Percentiles rank a stretch among this genome's conserved stretches.
Conservation (phyloP, 2,329 filamentous ascomycete species). For the Sclerotinia trifoliorum region DNA sequence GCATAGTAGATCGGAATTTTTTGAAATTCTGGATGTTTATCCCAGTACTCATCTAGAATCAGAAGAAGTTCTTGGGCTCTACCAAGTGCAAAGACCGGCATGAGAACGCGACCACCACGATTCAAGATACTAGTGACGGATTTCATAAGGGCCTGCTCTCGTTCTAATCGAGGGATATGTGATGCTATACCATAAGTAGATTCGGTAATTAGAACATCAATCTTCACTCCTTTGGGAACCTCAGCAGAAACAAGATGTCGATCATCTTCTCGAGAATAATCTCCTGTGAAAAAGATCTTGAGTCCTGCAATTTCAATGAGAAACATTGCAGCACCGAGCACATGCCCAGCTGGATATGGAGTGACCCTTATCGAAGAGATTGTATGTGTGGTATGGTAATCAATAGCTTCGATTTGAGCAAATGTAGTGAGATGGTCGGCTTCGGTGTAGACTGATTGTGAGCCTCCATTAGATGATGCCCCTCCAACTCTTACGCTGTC, state of each 20-base stretch:
- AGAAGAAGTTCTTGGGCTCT: conserved; percentile 90
- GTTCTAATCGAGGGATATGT: conserved; percentile 84
- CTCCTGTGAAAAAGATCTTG: conserved; percentile 95
- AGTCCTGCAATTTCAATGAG: conserved; percentile 94
- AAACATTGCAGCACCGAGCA: conserved; percentile 98
- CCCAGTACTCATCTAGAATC: conserved; percentile 97
- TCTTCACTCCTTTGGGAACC: conserved; percentile 82
- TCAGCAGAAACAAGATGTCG: conserved; percentile 92
- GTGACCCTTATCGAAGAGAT: conserved; percentile 96
- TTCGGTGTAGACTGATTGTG: conserved; percentile 88
- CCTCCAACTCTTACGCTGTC: conserved; percentile 90
- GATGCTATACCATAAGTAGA: conserved; percentile 96
- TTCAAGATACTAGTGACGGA: conserved; percentile 89
- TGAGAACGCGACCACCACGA: conserved; percentile 84
- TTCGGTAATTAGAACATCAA: conserved; percentile 96
- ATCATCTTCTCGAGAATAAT: conserved; percentile 95
- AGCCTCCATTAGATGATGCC: conserved; percentile 52
- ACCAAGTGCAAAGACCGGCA: conserved; percentile 94
- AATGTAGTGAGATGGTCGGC: conserved; percentile 93
- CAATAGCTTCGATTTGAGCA: conserved; percentile 91
- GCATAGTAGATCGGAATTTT: conserved; percentile 97
- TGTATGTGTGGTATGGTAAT: conserved; percentile 97
- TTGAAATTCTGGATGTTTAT: conserved; percentile 81
- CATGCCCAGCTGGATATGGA: conserved; percentile 93
- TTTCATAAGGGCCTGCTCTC: conserved; percentile 93